Base-by-base conservation (phyloP, 805 yeast genomes). In the Candida jianshihensis region DNA sequence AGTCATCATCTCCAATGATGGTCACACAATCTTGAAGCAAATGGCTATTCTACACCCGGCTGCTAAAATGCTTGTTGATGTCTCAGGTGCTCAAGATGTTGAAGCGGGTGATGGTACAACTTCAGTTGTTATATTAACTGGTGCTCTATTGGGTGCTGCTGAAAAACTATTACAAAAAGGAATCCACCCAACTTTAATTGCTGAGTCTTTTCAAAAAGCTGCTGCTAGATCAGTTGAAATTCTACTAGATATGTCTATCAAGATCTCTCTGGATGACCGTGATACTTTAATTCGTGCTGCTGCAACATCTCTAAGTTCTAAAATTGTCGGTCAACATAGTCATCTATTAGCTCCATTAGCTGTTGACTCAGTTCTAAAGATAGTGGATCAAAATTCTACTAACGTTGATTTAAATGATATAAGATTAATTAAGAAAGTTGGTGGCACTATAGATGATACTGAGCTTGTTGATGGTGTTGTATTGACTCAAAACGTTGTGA, bases 71-170 rank as follows among this genome's bases (percentile, higher is more conserved):
- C 68, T 78, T n/a, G 98, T 92, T 31, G 97, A 92, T 57, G 85
- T 92, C 19, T 82, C 95, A 41, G 96, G 89, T 29, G 97, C 98
- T 1, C 99, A 92, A 64, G 99, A 92, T 53, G 83, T 89, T 26
- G 99, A 89, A 61, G 98, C 97, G n/a, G 99, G 99, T 38, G 99
- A 92, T 59, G 99, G 99, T 46, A 92, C 99, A 24, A 92, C 99
- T 0, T 81, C 96, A 2, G 98, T 92, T 22, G 98, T 94, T 20
- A 90, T 92, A 37, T 70, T 92, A 43, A 86, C 97, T 6, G 99
- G 98, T 26, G 90, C 97, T 5, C 64, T 92, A 33, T 68, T 92
- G 37, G 95, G 90, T 21, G 98, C 98, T 14, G 95, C 97, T 37
- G 98, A 92, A 51, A 81, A 81, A 57, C 69, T 92, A 41, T 72